Percentiles rank a stretch among this genome's conserved stretches.
Evolutionary conservation across 2,329 filamentous ascomycete species (phyloP).

Genomic region (Alternaria panax): DNA sequence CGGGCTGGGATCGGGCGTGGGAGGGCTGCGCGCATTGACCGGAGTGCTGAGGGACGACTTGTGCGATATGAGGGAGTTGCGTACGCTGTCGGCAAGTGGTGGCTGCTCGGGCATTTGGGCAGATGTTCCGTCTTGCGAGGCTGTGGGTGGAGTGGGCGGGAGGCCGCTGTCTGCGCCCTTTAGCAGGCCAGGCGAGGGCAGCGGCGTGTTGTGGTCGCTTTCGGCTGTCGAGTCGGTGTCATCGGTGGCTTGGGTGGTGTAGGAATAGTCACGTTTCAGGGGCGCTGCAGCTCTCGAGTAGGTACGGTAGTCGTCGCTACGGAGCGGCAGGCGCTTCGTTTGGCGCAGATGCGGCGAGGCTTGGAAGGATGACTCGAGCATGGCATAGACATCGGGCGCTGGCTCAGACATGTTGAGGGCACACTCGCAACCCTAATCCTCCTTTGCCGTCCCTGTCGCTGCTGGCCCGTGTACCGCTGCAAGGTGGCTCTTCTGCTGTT

Average conservation of each 20-base stretch:
- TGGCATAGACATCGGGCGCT: slow-evolving; percentile 36
- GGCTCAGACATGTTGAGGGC: slow-evolving; percentile 30
- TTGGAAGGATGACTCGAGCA: slow-evolving; percentile 45
- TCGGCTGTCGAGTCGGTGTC: slow-evolving; percentile 36
- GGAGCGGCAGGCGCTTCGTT: slow-evolving; percentile 37
- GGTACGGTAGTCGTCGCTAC: slow-evolving; percentile 36
- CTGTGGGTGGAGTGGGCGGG: slow-evolving; percentile 56
- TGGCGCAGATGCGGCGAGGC: slow-evolving; percentile 35
- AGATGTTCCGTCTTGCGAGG: slow-evolving; percentile 41
- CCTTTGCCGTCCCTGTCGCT: slow-evolving; percentile 5
- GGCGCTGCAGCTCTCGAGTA: slow-evolving; percentile 33
- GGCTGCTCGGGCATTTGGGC: slow-evolving; percentile 33
- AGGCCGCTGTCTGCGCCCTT: slow-evolving; percentile 48
- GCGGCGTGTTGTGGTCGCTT: slow-evolving; percentile 37
- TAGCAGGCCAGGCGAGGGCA: slow-evolving; percentile 37
- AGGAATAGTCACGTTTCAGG: slow-evolving; percentile 24
- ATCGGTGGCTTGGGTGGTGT: slow-evolving; percentile 39
- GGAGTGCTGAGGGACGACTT: slow-evolving; percentile 53
- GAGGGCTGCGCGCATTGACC: slow-evolving; percentile 51
- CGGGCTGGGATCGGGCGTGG: slow-evolving; percentile 50
- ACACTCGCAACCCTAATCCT: not conserved
- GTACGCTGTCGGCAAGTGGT: slow-evolving; percentile 51
- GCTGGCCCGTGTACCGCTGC: slow-evolving; percentile 11
- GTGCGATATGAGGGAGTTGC: slow-evolving; percentile 49
- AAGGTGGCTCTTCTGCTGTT: slow-evolving; percentile 12